Evolutionary conservation across 2,329 filamentous ascomycete genomes (phyloP), one percentile per base, ranked within the genome.

Genomic region (Lasiodiplodia sp.): DNA sequence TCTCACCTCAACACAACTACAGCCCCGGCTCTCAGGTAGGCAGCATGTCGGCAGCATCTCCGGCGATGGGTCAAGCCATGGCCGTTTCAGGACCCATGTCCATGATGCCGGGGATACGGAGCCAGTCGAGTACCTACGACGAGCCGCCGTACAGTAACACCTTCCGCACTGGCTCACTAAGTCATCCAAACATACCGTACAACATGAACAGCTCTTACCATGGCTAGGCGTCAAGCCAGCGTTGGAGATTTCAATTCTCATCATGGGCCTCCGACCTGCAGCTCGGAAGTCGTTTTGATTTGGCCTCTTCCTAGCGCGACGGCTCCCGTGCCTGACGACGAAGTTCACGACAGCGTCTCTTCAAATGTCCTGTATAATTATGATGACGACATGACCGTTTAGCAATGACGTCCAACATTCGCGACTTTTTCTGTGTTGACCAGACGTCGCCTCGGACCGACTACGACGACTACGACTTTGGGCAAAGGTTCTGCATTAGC

Each of bases 171-270:
- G 66, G 66, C 16, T 62, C 56, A 10, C 53, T 68, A 31, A 57
- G 66, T 2, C 66, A 68, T 52, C 66, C 66, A 16, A 62, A 68
- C 49, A 52, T 68, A 53, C 51, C 49, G 34, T 68, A 68, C 56
- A 62, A 44, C 49, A 63, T 68, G 56, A 63, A 55, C 25, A 40
- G 49, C 34, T 55, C 23, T 51, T 57, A 68, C 28, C 44, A 53
- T 18, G 66, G 66, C 25, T 68, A 68, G 49, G 25, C 44, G 37
- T 38, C 5, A 64, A 18, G 28, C 34, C 40, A 47, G 37, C 18
- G 25, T 47, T 37, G 21, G 56, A 31, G 37, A 37, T 21, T 56
- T 56, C 60, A 66, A 34, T 40, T 55, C 37, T 21, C 8, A 52
- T 34, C 51, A 47, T 23, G 28, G 23, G 34, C 49, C 56, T 57